phyloP scores from a whole-genome alignment of 208 protist species.

The Leishmania aethiopica region DNA sequence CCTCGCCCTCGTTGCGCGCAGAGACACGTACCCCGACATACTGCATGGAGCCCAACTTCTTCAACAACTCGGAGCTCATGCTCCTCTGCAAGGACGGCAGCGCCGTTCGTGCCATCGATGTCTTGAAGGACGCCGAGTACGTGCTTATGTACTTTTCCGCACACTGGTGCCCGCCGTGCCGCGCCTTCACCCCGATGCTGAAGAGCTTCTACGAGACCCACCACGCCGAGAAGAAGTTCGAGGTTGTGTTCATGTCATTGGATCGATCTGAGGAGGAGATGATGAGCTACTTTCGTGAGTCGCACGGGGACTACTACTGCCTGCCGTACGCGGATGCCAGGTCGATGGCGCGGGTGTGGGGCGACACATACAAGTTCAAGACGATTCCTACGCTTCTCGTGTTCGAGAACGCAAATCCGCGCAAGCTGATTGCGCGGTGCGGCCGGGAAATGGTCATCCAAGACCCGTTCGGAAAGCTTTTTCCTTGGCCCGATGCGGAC shows the following conservation, averaged over 20 bases:
- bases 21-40: background rate
- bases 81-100: slow-evolving; percentile 50
- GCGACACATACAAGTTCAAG: slow-evolving; percentile 21
- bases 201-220: slow-evolving; percentile 36
- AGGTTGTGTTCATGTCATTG: slow-evolving; percentile 70
- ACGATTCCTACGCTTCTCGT: slow-evolving; percentile 51
- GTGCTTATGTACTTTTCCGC: slow-evolving; percentile 83
- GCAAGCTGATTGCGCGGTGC: background rate
- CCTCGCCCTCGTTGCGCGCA: background rate
- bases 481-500: slow-evolving; percentile 38
- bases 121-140: slow-evolving; percentile 40
- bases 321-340: slow-evolving; percentile 45
- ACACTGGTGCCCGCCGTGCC: slow-evolving; percentile 85
- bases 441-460: slow-evolving; percentile 17
- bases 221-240: slow-evolving; percentile 49
- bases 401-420: slow-evolving; percentile 38
- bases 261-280: slow-evolving; percentile 53
- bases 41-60: slow-evolving; percentile 16
- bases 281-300: slow-evolving; percentile 44
- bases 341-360: slow-evolving; percentile 13
- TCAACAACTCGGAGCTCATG: slow-evolving; percentile 22
- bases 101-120: slow-evolving; percentile 19
- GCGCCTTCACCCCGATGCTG: slow-evolving; percentile 72
- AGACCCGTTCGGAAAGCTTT: slow-evolving; percentile 12
- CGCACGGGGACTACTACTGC: slow-evolving; percentile 55